Percentiles rank a stretch among this genome's conserved stretches.
These are phyloP conservation scores for Cytospora piceae DNA, from an alignment of 2,329 filamentous ascomycete genomes.

Conservation along the genomic window DNA sequence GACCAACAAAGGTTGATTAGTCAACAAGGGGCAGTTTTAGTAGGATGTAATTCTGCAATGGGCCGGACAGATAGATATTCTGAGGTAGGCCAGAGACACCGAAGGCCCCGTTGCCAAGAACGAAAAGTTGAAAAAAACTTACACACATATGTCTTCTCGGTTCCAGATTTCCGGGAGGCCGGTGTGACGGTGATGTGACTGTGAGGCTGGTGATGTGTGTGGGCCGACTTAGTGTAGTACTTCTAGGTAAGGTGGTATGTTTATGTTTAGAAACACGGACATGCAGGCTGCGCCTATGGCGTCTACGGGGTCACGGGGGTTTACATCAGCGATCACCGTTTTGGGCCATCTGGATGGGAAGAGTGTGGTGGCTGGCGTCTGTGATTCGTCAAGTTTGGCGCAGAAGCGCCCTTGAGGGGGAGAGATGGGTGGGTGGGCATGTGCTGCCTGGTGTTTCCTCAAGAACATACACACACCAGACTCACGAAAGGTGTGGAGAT, in stretches of 20 bases:
- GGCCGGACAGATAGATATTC: neutral
- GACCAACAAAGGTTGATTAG: neutral
- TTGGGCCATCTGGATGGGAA: neutral
- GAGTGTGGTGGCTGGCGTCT: neutral
- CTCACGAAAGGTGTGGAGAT: no score
- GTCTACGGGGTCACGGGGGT: conserved; percentile 1
- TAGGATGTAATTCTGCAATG: neutral
- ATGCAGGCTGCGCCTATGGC: neutral
- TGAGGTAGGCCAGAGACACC: neutral
- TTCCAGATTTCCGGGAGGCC: neutral
- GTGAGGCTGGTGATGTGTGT: neutral
- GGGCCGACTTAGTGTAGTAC: neutral
- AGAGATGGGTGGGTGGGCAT: neutral
- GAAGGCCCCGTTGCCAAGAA: no score
- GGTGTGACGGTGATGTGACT: neutral
- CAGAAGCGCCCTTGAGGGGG: neutral
- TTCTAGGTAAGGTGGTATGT: neutral
- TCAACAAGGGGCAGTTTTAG: neutral
- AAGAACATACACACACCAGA: no score
- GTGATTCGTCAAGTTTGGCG: neutral
- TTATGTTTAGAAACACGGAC: conserved; percentile 21
- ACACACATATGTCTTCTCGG: neutral
- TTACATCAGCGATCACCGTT: neutral
- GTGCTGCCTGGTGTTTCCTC: no score
- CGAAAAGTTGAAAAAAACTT: no score